These are phyloP conservation scores for Dryas octopetala DNA, from an alignment of 306 rosid species.

Conservation along the genomic window DNA sequence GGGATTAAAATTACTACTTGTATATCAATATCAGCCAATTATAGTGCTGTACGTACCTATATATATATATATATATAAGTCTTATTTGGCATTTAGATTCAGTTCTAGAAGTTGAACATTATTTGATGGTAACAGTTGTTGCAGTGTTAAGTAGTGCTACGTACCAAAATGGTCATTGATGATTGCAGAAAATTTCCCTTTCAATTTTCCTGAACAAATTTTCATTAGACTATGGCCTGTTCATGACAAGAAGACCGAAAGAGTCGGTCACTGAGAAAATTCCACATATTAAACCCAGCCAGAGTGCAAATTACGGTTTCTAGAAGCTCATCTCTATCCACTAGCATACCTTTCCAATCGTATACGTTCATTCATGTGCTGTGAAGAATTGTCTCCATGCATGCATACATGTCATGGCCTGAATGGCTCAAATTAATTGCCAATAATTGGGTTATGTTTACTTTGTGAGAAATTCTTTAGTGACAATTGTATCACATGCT, in stretches of 20 bases:
- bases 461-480: background rate
- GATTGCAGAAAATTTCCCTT: background rate
- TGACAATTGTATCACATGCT: no score
- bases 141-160: no score
- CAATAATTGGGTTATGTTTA: background rate
- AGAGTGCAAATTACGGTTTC: background rate
- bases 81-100: no score
- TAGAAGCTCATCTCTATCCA: background rate
- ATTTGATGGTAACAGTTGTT: no score
- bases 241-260: no score
- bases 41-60: no score
- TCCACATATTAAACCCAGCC: background rate
- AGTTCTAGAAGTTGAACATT: no score
- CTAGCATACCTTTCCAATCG: background rate
- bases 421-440: background rate
- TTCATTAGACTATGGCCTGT: background rate
- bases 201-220: background rate
- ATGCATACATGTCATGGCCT: background rate
- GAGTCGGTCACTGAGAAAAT: background rate
- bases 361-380: background rate
- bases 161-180: background rate
- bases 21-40: no score
- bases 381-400: background rate
- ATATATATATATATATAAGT: no score
- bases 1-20: no score